A percentile compares a stretch with the other conserved stretches of the same genome.
Conservation (phyloP, 805 yeast genomes). For the Suhomyces canberraensis region DNA sequence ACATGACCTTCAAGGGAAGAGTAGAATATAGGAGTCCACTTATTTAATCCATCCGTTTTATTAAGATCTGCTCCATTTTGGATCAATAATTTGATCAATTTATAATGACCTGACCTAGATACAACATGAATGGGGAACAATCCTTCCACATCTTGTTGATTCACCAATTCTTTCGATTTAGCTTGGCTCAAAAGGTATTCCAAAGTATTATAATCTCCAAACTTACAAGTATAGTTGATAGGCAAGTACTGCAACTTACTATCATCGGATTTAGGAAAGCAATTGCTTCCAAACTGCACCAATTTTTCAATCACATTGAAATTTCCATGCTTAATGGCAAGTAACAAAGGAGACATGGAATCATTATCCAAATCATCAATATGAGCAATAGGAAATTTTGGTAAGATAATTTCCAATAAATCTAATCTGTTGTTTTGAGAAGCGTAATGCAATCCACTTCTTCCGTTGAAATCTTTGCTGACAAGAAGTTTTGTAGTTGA, state of each 20-base stretch:
- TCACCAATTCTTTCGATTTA: slow-evolving; percentile 22
- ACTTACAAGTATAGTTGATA: slow-evolving; percentile 82
- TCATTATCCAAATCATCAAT: slow-evolving; percentile 62
- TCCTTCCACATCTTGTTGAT: slow-evolving; percentile 81
- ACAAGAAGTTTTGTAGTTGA: slow-evolving; percentile 20
- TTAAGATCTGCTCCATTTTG: slow-evolving; percentile 73
- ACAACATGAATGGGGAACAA: slow-evolving; percentile 83
- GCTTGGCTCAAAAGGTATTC: slow-evolving; percentile 52
- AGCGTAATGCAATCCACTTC: slow-evolving; percentile 86
- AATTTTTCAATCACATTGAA: slow-evolving; percentile 37
- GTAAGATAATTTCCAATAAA: slow-evolving; percentile 41
- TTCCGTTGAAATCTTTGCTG: slow-evolving; percentile 62
- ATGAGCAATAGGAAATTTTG: slow-evolving; percentile 31
- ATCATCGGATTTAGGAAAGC: slow-evolving; percentile 45
- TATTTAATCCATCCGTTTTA: slow-evolving; percentile 76
- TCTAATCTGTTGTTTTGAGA: slow-evolving; percentile 52
- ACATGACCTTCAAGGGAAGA: slow-evolving; percentile 84
- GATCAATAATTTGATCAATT: slow-evolving; percentile 65
- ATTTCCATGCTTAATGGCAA: slow-evolving; percentile 72
- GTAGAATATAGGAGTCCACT: slow-evolving; percentile 93
- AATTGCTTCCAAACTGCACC: slow-evolving; percentile 32
- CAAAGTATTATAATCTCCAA: slow-evolving; percentile 72
- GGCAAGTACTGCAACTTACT: slow-evolving; percentile 66
- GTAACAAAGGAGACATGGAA: slow-evolving; percentile 76
- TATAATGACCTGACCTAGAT: slow-evolving; percentile 76